phyloP scores from a whole-genome alignment of 441 rosid species.

The Pelargonium myrrhifolium region DNA sequence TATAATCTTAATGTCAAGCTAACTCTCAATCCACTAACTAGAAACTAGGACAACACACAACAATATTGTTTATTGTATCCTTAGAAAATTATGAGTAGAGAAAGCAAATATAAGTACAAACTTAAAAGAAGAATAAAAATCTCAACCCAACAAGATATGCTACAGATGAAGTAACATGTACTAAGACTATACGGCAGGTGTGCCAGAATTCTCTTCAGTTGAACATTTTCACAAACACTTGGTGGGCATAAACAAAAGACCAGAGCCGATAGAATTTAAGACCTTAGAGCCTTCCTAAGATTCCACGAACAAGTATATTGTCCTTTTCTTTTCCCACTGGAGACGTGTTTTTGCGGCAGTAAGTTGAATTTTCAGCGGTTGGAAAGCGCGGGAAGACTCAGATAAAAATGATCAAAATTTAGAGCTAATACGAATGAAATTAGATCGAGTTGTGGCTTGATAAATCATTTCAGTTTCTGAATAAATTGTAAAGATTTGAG shows the following conservation, averaged over 20 bases:
- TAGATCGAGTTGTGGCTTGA: too few species aligned
- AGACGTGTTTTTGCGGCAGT: not conserved
- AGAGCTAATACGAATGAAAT: too few species aligned
- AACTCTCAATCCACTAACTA: too few species aligned
- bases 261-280: conserved; percentile 17
- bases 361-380: conserved; percentile 5
- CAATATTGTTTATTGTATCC: too few species aligned
- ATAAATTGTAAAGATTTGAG: not conserved
- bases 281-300: conserved; percentile 13
- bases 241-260: conserved; percentile 13
- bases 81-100: too few species aligned
- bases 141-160: not conserved
- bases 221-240: not conserved
- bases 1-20: not conserved
- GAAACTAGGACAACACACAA: too few species aligned
- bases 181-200: conserved; percentile 6
- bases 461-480: too few species aligned
- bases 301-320: conserved; percentile 21
- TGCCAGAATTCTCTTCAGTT: conserved; percentile 3
- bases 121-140: too few species aligned
- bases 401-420: not conserved
- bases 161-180: conserved; percentile 2
- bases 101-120: too few species aligned
- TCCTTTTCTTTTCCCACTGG: conserved; percentile 14
- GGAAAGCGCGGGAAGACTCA: conserved; percentile 10